phyloP scores from a whole-genome alignment of 2,329 filamentous ascomycete genomes.

The Myriosclerotinia curreyana region DNA sequence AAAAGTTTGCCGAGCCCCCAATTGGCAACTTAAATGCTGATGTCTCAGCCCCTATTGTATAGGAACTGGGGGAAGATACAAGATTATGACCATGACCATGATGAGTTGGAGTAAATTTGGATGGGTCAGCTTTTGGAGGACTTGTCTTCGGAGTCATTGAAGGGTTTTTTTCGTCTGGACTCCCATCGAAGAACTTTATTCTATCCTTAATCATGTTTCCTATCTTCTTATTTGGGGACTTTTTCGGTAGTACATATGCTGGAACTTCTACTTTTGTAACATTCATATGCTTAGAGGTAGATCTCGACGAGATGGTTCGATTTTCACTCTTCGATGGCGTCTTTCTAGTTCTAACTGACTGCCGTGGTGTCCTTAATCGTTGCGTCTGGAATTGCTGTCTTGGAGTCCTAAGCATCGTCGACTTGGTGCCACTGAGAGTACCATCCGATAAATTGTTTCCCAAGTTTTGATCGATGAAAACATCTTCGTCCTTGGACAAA shows the following conservation, averaged over 20 bases:
- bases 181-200: constrained; percentile 34
- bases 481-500: constrained; percentile 18
- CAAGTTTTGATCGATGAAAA: constrained; percentile 7
- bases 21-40: background rate
- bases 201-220: constrained; percentile 30
- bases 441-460: background rate
- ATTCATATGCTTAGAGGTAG: background rate
- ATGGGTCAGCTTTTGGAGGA: background rate
- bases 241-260: constrained; percentile 12
- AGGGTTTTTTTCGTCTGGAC: constrained; percentile 22
- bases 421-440: constrained; percentile 10
- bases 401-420: background rate
- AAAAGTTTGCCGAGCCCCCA: background rate
- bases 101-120: background rate
- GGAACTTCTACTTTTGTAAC: background rate
- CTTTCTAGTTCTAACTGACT: background rate
- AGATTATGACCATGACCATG: background rate
- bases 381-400: constrained; percentile 9
- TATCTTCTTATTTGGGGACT: constrained; percentile 19
- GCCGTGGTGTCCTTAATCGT: background rate
- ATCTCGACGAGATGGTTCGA: background rate
- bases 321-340: constrained; percentile 4
- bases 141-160: constrained; percentile 3
- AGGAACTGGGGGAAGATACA: background rate
- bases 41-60: background rate